phyloP scores from a whole-genome alignment of 2,329 filamentous ascomycete genomes.

The Orbilia oligospora region DNA sequence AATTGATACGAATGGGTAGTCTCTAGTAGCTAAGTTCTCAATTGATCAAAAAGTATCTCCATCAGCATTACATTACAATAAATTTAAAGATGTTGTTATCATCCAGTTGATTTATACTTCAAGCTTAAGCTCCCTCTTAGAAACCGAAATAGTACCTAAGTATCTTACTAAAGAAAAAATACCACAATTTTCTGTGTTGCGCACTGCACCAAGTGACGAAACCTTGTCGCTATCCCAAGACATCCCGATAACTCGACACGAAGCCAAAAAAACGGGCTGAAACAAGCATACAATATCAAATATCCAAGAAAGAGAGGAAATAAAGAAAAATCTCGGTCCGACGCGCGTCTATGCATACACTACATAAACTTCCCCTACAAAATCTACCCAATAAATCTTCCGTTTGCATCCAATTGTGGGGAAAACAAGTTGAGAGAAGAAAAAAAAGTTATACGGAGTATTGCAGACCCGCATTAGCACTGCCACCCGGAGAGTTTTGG shows the following conservation, averaged over 20 bases:
- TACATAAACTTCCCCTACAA: not conserved
- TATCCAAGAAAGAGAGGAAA: not conserved
- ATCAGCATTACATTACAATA: no score
- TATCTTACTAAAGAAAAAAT: not conserved
- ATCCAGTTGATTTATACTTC: no score
- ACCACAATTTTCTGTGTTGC: not conserved
- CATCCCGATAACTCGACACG: not conserved
- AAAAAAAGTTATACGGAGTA: not conserved
- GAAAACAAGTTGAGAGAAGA: not conserved
- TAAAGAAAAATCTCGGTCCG: not conserved
- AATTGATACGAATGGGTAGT: no score
- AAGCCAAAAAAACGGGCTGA: not conserved
- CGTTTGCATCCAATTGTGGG: not conserved
- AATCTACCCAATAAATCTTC: not conserved
- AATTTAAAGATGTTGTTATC: no score
- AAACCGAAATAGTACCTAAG: no score
- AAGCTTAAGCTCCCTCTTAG: no score
- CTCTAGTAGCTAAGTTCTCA: no score
- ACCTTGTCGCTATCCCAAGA: not conserved
- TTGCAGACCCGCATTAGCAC: constrained; percentile 12
- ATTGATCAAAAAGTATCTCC: no score
- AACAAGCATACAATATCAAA: constrained; percentile 16
- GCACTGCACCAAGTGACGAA: not conserved
- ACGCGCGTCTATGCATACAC: constrained; percentile 19
- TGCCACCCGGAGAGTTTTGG: constrained; percentile 25